Percentiles rank a stretch among this genome's conserved stretches.
phyloP scores from a whole-genome alignment of 179 eudicot species.

The Beta corolliflora region DNA sequence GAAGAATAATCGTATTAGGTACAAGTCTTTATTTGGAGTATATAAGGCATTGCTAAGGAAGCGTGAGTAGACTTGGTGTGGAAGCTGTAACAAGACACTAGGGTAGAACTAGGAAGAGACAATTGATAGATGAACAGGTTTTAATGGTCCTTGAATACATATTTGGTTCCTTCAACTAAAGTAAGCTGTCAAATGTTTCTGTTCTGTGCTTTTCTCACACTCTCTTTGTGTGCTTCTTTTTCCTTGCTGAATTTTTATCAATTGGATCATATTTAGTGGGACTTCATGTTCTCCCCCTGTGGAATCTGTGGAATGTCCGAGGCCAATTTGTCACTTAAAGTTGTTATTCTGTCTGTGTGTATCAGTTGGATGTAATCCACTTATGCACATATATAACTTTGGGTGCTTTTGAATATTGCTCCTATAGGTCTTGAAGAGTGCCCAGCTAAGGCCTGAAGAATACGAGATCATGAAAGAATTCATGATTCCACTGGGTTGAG shows the following conservation, averaged over 20 bases:
- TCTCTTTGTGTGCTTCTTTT: not conserved
- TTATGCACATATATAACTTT: not conserved
- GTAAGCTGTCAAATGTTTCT: not conserved
- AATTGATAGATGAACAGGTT: not conserved
- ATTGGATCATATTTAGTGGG: not conserved
- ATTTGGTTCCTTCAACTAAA: not conserved
- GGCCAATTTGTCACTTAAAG: no score
- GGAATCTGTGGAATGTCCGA: not conserved
- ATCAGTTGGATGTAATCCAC: not conserved
- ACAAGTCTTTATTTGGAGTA: not conserved
- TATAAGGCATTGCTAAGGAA: not conserved
- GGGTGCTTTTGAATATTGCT: constrained; percentile 6
- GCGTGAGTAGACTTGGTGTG: not conserved
- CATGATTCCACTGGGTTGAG: constrained; percentile 78
- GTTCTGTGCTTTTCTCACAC: not conserved
- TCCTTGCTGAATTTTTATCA: not conserved
- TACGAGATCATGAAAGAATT: constrained; percentile 79
- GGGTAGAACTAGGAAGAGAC: not conserved
- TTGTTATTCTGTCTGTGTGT: no score
- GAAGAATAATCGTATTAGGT: no score
- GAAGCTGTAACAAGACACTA: not conserved
- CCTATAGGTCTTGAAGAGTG: constrained; percentile 69
- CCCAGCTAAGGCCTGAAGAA: constrained; percentile 64
- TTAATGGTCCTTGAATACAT: not conserved
- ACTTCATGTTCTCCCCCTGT: not conserved